These are phyloP conservation scores for Suhomyces bribrorum DNA, from an alignment of 1,139 yeast genomes.

Conservation along the genomic window DNA sequence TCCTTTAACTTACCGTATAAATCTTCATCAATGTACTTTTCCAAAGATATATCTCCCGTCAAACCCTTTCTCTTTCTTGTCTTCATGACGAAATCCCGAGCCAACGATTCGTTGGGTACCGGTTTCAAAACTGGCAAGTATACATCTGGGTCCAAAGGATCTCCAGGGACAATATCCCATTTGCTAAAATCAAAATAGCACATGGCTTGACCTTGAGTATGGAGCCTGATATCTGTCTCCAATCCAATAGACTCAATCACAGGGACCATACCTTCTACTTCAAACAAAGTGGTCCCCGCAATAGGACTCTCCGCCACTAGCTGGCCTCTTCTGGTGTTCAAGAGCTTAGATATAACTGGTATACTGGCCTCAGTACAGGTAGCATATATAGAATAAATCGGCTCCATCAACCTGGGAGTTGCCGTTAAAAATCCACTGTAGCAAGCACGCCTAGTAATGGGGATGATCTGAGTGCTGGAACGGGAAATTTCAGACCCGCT, in stretches of 20 bases:
- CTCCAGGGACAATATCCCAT: slow-evolving; percentile 89
- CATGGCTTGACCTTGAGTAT: slow-evolving; percentile 78
- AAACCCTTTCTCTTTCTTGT: slow-evolving; percentile 86
- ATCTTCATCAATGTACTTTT: slow-evolving; percentile 67
- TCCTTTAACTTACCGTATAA: slow-evolving; percentile 55
- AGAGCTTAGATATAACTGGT: slow-evolving; percentile 47
- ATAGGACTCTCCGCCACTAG: slow-evolving; percentile 55
- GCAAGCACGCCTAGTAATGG: slow-evolving; percentile 82
- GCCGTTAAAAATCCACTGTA: slow-evolving; percentile 81
- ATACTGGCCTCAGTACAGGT: slow-evolving; percentile 54
- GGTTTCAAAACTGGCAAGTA: slow-evolving; percentile 71
- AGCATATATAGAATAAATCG: slow-evolving; percentile 65
- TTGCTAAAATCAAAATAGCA: slow-evolving; percentile 63
- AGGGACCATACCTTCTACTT: slow-evolving; percentile 69
- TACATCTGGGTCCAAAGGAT: slow-evolving; percentile 73
- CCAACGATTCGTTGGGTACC: slow-evolving; percentile 67
- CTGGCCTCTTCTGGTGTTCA: slow-evolving; percentile 64
- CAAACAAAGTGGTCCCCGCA: slow-evolving; percentile 72
- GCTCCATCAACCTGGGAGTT: slow-evolving; percentile 79
- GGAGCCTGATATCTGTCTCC: slow-evolving; percentile 78
- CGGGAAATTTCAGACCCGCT: slow-evolving; percentile 50
- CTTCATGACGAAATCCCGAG: slow-evolving; percentile 87
- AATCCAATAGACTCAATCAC: slow-evolving; percentile 89
- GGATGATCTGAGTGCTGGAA: slow-evolving; percentile 76
- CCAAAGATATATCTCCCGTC: slow-evolving; percentile 73